A percentile compares a stretch with the other conserved stretches of the same genome.
phyloP scores from a whole-genome alignment of 2,329 filamentous ascomycete species.

The Aspergillus transmontanensis region DNA sequence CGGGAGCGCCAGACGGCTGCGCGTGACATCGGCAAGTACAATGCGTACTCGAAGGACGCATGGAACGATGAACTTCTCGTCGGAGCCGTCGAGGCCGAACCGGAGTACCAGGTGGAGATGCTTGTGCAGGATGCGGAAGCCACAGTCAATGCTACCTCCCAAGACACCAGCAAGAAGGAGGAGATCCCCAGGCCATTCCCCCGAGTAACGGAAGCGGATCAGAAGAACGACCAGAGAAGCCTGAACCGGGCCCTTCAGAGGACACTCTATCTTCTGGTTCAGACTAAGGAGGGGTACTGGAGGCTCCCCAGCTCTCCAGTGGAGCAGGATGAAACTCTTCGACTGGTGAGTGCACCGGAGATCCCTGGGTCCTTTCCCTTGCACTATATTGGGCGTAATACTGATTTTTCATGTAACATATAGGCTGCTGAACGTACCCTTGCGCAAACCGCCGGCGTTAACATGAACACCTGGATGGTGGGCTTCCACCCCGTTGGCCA shows the following conservation, averaged over 20 bases:
- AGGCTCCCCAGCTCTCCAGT: conserved; percentile 76
- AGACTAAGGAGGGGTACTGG: conserved; percentile 71
- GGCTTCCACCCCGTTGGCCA: conserved; percentile 88
- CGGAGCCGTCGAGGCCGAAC: conserved; percentile 67
- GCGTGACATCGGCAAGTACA: conserved; percentile 83
- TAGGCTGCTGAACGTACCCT: conserved; percentile 83
- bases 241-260: conserved; percentile 77
- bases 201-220: conserved; percentile 77
- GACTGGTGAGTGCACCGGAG: conserved; percentile 65
- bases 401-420: conserved; percentile 9
- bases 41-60: conserved; percentile 69
- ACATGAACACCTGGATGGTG: conserved; percentile 99
- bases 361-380: not conserved
- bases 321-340: conserved; percentile 71
- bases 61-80: conserved; percentile 93
- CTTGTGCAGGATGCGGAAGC: conserved; percentile 74
- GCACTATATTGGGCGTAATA: not conserved
- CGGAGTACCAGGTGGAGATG: conserved; percentile 66
- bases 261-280: conserved; percentile 86
- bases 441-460: conserved; percentile 74
- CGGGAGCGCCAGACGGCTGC: conserved; percentile 74
- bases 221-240: conserved; percentile 71
- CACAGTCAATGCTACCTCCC: conserved; percentile 41
- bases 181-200: conserved; percentile 70
- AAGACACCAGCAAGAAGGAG: conserved; percentile 56